Evolutionary conservation across 192 early-diverging fungal species (phyloP).

Genomic region (Physocladia obscura): DNA sequence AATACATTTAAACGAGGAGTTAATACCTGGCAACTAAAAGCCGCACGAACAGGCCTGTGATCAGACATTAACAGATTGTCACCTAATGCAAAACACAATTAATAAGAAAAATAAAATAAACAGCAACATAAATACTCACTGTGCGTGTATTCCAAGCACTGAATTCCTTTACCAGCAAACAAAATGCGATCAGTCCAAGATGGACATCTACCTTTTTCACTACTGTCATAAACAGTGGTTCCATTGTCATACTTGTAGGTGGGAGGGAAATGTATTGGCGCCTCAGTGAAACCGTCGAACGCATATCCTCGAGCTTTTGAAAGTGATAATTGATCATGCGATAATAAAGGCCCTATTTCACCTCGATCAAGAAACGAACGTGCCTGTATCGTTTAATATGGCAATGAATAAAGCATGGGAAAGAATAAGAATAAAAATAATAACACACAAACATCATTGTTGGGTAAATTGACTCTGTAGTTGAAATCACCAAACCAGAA

Average conservation of each 20-base stretch:
- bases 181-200: conserved; percentile 94
- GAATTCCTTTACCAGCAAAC: conserved; percentile 48
- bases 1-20: background rate
- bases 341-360: background rate
- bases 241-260: conserved; percentile 97
- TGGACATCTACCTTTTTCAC: conserved; percentile 89
- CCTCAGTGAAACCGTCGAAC: conserved; percentile 76
- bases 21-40: conserved; percentile 31
- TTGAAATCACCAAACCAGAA: conserved; percentile 91
- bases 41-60: conserved; percentile 61
- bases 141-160: conserved; percentile 32
- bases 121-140: background rate
- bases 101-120: background rate
- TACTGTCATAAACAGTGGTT: conserved; percentile 77
- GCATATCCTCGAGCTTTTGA: conserved; percentile 48
- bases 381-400: background rate
- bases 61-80: conserved; percentile 65
- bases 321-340: conserved; percentile 47
- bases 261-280: conserved; percentile 74
- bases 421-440: background rate
- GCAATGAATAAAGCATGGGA: background rate
- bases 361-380: background rate
- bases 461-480: conserved; percentile 78
- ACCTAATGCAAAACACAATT: background rate
- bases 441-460: conserved; percentile 60